Conservation (phyloP, 2,329 filamentous ascomycete genomes). For the Microsporum canis region DNA sequence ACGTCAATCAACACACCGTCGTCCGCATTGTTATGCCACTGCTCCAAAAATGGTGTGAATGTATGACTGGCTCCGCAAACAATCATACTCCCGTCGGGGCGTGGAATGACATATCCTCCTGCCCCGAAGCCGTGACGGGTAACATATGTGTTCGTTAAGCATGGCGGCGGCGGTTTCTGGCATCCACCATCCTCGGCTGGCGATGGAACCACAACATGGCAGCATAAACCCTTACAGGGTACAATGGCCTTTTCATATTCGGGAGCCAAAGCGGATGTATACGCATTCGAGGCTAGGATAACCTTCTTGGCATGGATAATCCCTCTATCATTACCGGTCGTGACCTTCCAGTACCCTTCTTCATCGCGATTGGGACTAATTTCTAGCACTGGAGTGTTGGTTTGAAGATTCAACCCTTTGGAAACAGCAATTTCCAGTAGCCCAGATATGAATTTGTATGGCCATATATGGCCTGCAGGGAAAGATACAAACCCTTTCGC, state of each 20-base stretch:
- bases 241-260: slow-evolving; percentile 59
- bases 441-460: slow-evolving; percentile 70
- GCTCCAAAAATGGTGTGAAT: slow-evolving; percentile 21
- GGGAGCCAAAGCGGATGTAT: slow-evolving; percentile 66
- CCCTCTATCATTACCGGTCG: slow-evolving; percentile 53
- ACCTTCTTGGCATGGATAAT: slow-evolving; percentile 51
- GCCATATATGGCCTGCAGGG: slow-evolving; percentile 34
- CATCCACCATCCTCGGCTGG: background rate
- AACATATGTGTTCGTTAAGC: slow-evolving; percentile 43
- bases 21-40: slow-evolving; percentile 37
- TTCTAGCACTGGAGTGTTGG: slow-evolving; percentile 37
- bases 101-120: slow-evolving; percentile 57
- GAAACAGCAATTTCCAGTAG: slow-evolving; percentile 51
- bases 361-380: slow-evolving; percentile 20
- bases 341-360: slow-evolving; percentile 45
- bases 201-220: slow-evolving; percentile 22
- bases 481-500: slow-evolving; percentile 26
- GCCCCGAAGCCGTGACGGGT: slow-evolving; percentile 47
- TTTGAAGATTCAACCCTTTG: slow-evolving; percentile 42
- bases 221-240: slow-evolving; percentile 53
- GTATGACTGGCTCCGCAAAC: slow-evolving; percentile 51
- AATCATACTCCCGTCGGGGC: slow-evolving; percentile 44
- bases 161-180: slow-evolving; percentile 15
- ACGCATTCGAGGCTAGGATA: slow-evolving; percentile 71
- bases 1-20: slow-evolving; percentile 41